Evolutionary conservation across 305 asterid genomes (phyloP).

Genomic region (Fraxinus velutina): DNA sequence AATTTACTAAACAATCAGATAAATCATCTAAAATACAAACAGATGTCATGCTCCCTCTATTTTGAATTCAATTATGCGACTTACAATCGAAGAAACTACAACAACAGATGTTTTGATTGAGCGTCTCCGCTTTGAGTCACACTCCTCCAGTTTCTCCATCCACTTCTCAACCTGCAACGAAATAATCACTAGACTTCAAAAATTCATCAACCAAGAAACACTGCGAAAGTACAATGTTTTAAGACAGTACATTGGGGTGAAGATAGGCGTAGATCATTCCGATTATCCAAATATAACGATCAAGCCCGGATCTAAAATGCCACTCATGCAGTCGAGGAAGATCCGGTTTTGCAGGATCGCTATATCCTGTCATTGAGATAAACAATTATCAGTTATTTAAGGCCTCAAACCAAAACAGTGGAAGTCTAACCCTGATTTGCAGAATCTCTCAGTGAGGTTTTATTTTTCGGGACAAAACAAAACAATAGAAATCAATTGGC

Average conservation of each 20-base stretch:
- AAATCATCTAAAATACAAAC: neutral
- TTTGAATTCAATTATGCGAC: slow-evolving; percentile 19
- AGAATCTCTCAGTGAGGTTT: neutral
- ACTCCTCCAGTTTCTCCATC: slow-evolving; percentile 95
- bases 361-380: slow-evolving; percentile 58
- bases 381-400: slow-evolving; percentile 28
- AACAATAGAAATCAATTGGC: neutral
- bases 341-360: slow-evolving; percentile 89
- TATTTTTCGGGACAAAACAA: neutral
- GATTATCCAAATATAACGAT: slow-evolving; percentile 92
- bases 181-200: slow-evolving; percentile 17
- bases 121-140: slow-evolving; percentile 62
- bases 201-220: slow-evolving; percentile 9
- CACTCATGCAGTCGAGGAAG: slow-evolving; percentile 91
- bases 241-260: slow-evolving; percentile 63
- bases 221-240: neutral
- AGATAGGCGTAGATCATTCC: slow-evolving; percentile 97
- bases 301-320: slow-evolving; percentile 98
- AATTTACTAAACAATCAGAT: neutral
- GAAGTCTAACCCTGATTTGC: neutral
- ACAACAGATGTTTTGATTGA: slow-evolving; percentile 53
- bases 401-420: neutral
- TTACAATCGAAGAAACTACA: slow-evolving; percentile 48
- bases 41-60: neutral
- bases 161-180: slow-evolving; percentile 71